These are phyloP conservation scores for Sporisorium iseilematis-ciliati DNA, from an alignment of 1,284 basidiomycete genomes.

Conservation along the genomic window DNA sequence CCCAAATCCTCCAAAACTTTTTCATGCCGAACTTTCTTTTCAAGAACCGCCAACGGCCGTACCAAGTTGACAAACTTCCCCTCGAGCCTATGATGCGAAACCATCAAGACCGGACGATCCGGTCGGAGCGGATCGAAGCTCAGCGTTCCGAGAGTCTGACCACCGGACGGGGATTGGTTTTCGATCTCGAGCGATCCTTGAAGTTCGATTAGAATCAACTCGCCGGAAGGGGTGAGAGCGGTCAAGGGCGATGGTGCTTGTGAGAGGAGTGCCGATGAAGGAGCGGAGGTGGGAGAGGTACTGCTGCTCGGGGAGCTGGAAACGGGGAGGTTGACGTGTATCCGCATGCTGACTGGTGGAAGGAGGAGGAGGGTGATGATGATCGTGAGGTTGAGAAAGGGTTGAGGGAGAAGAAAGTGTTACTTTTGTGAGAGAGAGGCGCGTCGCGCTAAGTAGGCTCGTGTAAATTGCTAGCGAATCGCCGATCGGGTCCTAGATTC, in stretches of 20 bases:
- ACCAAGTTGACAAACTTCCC: slow-evolving; percentile 81
- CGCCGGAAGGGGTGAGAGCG: slow-evolving; percentile 53
- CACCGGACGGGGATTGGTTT: slow-evolving; percentile 34
- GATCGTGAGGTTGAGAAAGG: not conserved
- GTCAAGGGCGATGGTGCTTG: slow-evolving; percentile 30
- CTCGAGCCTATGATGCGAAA: slow-evolving; percentile 89
- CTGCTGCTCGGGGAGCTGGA: not conserved
- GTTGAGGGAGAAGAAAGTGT: slow-evolving; percentile 19
- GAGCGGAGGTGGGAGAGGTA: not conserved
- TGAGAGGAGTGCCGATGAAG: slow-evolving; percentile 2
- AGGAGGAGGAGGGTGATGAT: not conserved
- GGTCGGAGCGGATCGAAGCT: slow-evolving; percentile 54
- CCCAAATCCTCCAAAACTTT: slow-evolving; percentile 18
- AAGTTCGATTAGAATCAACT: slow-evolving; percentile 66
- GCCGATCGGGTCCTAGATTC: too few species aligned
- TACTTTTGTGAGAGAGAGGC: slow-evolving; percentile 24
- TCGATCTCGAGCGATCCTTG: slow-evolving; percentile 67
- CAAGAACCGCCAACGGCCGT: slow-evolving; percentile 59
- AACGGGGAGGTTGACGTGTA: slow-evolving; percentile 38
- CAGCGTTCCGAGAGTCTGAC: slow-evolving; percentile 58
- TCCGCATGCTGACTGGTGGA: slow-evolving; percentile 19
- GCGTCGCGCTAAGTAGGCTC: slow-evolving; percentile 35
- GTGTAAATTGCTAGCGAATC: slow-evolving; percentile 18
- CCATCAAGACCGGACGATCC: slow-evolving; percentile 82
- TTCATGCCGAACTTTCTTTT: slow-evolving; percentile 57